These are phyloP conservation scores for Xerocomus amazonicus DNA, from an alignment of 1,284 basidiomycete genomes.

Conservation along the genomic window DNA sequence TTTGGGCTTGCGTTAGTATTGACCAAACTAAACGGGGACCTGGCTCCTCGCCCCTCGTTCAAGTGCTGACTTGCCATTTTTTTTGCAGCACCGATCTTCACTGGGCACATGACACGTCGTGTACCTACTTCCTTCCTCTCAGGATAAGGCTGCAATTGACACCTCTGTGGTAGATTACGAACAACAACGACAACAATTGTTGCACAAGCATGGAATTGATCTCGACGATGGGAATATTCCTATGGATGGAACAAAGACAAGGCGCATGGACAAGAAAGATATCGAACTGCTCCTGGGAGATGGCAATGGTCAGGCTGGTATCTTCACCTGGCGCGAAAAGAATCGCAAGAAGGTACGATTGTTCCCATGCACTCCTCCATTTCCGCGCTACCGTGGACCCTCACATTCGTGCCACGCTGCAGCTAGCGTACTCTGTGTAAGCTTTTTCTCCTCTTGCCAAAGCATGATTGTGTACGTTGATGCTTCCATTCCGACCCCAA, in stretches of 20 bases:
- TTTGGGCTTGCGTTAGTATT: slow-evolving; percentile 87
- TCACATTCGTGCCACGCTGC: slow-evolving; percentile 20
- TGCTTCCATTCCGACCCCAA: slow-evolving; percentile 35
- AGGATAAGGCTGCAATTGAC: slow-evolving; percentile 27
- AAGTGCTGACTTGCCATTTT: slow-evolving; percentile 20
- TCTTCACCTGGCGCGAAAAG: slow-evolving; percentile 94
- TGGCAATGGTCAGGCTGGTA: slow-evolving; percentile 68
- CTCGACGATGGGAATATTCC: slow-evolving; percentile 74
- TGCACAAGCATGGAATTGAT: slow-evolving; percentile 93
- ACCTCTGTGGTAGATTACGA: slow-evolving; percentile 71
- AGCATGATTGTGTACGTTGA: slow-evolving; percentile 18
- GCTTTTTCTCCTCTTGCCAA: slow-evolving; percentile 36
- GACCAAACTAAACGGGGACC: slow-evolving; percentile 22
- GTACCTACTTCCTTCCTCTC: slow-evolving; percentile 36
- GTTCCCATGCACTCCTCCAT: slow-evolving; percentile 20
- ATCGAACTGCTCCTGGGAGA: slow-evolving; percentile 79
- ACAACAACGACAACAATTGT: slow-evolving; percentile 83
- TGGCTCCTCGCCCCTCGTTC: slow-evolving; percentile 10
- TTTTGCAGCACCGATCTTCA: slow-evolving; percentile 71
- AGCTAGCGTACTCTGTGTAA: slow-evolving; percentile 93
- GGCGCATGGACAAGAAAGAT: slow-evolving; percentile 73
- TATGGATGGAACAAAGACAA: slow-evolving; percentile 63
- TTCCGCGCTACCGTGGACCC: slow-evolving; percentile 20
- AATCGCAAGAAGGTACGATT: slow-evolving; percentile 76
- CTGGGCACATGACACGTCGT: slow-evolving; percentile 91